Percentiles rank a stretch among this genome's conserved stretches.
phyloP scores from a whole-genome alignment of 495 filamentous ascomycete genomes.

The Xylaria grammica region DNA sequence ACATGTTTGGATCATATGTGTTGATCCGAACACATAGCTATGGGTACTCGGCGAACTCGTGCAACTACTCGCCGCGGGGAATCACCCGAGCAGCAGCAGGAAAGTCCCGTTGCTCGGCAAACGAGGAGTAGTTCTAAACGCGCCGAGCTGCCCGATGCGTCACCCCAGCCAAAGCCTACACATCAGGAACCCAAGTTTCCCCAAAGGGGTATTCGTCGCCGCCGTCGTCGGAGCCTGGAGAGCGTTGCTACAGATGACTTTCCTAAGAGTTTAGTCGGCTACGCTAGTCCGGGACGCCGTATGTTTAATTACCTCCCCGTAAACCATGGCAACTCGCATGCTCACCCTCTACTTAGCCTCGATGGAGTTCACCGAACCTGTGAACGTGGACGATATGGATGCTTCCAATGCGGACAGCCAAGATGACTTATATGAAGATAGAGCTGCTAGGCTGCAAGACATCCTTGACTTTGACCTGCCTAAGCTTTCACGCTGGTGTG shows the following conservation, averaged over 20 bases:
- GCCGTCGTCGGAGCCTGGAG: constrained; percentile 25
- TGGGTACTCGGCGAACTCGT: constrained; percentile 32
- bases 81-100: constrained; percentile 18
- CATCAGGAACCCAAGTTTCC: constrained; percentile 7
- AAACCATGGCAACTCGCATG: background rate
- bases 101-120: constrained; percentile 21
- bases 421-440: constrained; percentile 16
- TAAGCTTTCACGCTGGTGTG: constrained; percentile 34
- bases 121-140: constrained; percentile 31
- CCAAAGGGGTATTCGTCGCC: constrained; percentile 28
- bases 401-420: constrained; percentile 1
- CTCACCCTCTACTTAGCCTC: constrained; percentile 18
- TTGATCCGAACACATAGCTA: constrained; percentile 18
- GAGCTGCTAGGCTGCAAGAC: constrained; percentile 30
- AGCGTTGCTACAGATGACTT: constrained; percentile 28
- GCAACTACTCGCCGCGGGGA: constrained; percentile 28
- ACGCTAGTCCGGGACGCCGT: constrained; percentile 20
- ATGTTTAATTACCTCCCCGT: constrained; percentile 25
- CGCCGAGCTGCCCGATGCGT: constrained; percentile 17
- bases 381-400: background rate
- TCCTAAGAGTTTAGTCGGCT: constrained; percentile 16
- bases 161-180: constrained; percentile 13
- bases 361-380: background rate
- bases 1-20: background rate
- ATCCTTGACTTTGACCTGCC: constrained; percentile 39